Percentiles rank a stretch among this genome's conserved stretches.
These are phyloP conservation scores for Fusarium sororula DNA, from an alignment of 2,329 filamentous ascomycete species.

Conservation along the genomic window DNA sequence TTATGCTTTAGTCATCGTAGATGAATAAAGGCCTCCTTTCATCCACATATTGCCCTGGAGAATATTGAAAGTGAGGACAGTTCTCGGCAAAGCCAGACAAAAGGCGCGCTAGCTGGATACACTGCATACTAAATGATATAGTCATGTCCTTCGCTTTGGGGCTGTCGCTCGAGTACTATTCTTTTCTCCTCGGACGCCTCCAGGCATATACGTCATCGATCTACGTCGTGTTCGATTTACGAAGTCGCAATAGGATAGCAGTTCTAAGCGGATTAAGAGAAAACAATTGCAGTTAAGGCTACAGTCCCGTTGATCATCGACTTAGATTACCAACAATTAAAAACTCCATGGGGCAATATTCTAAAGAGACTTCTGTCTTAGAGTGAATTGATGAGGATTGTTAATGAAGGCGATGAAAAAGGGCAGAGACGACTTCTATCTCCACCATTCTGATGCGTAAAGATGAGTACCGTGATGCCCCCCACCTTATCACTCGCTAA, in stretches of 20 bases:
- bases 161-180: no score
- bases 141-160: no score
- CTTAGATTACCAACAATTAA: no score
- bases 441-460: rapidly evolving
- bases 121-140: no score
- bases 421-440: not conserved
- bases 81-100: no score
- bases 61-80: no score
- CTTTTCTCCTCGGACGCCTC: not conserved
- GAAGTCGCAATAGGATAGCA: not conserved
- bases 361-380: not conserved
- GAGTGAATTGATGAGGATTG: not conserved
- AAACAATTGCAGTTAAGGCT: rapidly evolving
- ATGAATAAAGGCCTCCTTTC: no score
- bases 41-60: no score
- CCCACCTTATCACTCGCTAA: not conserved
- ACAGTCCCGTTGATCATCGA: no score
- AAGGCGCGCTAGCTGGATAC: no score
- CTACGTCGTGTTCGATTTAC: not conserved
- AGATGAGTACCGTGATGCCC: rapidly evolving
- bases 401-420: not conserved
- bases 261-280: not conserved
- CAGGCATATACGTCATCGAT: not conserved
- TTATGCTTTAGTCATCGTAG: no score
- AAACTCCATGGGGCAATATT: not conserved